Percentiles rank a stretch among this genome's conserved stretches.
These are phyloP conservation scores for Neobulgaria alba DNA, from an alignment of 2,329 filamentous ascomycete species.

Conservation along the genomic window DNA sequence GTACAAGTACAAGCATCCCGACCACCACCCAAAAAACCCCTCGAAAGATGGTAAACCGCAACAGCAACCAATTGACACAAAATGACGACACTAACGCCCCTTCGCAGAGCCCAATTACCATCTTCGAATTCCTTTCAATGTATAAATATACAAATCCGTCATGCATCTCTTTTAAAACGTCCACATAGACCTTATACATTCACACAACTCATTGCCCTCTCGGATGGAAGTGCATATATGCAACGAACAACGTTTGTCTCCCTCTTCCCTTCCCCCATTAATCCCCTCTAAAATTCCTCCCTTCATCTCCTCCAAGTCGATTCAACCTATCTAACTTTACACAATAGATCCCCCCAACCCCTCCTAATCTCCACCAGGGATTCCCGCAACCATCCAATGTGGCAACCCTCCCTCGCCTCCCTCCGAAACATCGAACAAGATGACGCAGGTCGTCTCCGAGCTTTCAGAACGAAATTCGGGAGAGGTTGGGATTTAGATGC, in stretches of 20 bases:
- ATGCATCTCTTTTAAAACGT: slow-evolving; percentile 77
- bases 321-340: neutral
- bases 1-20: too few relatives aligned
- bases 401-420: slow-evolving; percentile 79
- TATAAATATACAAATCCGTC: slow-evolving; percentile 37
- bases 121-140: neutral
- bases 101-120: slow-evolving; percentile 14
- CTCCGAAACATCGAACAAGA: slow-evolving; percentile 87
- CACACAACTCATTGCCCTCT: slow-evolving; percentile 88
- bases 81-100: too few relatives aligned
- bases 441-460: slow-evolving; percentile 81
- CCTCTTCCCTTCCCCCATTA: neutral
- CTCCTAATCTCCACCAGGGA: slow-evolving; percentile 63
- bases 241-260: slow-evolving; percentile 54
- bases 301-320: neutral
- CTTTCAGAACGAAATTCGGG: slow-evolving; percentile 80
- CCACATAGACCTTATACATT: slow-evolving; percentile 93
- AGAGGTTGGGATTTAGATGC: slow-evolving; percentile 64
- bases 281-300: neutral
- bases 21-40: slow-evolving; percentile 19
- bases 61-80: slow-evolving; percentile 8
- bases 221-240: slow-evolving; percentile 80
- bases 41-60: too few relatives aligned
- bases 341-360: slow-evolving; percentile 44
- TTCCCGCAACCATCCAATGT: slow-evolving; percentile 78